phyloP scores from a whole-genome alignment of 148 eudicot species.

The Salicornia ramosissima region DNA sequence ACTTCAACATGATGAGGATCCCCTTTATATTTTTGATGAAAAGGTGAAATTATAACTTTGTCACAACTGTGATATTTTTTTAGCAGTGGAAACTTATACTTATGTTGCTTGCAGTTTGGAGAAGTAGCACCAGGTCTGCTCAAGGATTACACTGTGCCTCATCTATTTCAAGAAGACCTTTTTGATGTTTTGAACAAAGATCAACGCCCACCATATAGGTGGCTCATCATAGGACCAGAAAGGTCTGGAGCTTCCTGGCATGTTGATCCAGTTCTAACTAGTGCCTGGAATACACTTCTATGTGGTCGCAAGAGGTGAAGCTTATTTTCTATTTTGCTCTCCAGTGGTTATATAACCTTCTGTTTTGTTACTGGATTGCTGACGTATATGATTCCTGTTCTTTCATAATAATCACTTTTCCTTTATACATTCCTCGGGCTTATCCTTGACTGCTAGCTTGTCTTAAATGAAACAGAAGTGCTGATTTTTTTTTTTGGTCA shows the following conservation, averaged over 20 bases:
- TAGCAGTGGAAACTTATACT: constrained; percentile 8
- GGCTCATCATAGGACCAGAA: constrained; percentile 97
- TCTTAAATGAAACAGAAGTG: not conserved
- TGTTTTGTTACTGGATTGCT: not conserved
- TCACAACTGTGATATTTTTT: constrained; percentile 6
- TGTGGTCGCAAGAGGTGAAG: constrained; percentile 84
- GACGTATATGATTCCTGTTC: not conserved
- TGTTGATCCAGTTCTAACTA: constrained; percentile 99
- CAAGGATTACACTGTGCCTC: constrained; percentile 84
- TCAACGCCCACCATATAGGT: constrained; percentile 77
- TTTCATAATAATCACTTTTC: not conserved
- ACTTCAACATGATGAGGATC: constrained; percentile 94
- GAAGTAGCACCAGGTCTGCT: constrained; percentile 74
- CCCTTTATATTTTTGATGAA: constrained; percentile 88
- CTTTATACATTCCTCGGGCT: not conserved
- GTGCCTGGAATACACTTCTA: constrained; percentile 95
- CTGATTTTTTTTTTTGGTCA: not conserved
- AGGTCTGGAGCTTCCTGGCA: constrained; percentile 99
- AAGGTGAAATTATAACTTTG: constrained; percentile 42
- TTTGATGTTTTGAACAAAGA: constrained; percentile 76
- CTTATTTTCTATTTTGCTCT: not conserved
- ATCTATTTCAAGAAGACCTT: constrained; percentile 80
- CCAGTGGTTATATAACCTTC: constrained; percentile 1
- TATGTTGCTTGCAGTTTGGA: constrained; percentile 62
- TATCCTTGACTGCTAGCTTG: not conserved